Conservation (phyloP, 2,329 filamentous ascomycete genomes). For the Blumeria hordei region DNA sequence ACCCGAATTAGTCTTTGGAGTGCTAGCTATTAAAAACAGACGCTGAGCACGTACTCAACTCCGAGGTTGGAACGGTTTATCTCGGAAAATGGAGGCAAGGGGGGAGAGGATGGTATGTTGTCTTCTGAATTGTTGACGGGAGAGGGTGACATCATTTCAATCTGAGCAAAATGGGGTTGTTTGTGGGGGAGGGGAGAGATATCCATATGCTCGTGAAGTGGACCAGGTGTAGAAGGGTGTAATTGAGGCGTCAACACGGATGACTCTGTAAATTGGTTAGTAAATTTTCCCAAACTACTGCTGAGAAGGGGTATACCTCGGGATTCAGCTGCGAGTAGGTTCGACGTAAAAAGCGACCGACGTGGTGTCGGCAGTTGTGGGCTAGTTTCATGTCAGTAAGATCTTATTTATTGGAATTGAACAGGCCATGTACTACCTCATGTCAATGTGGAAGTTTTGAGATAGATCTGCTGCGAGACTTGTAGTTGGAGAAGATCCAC, state of each 20-base stretch:
- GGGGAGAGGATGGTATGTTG: conserved; percentile 31
- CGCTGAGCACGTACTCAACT: conserved; percentile 24
- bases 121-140: conserved; percentile 22
- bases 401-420: conserved; percentile 1
- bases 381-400: conserved; percentile 22
- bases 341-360: conserved; percentile 59
- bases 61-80: conserved; percentile 21
- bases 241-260: conserved; percentile 37
- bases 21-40: neutral
- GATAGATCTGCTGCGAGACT: conserved; percentile 85
- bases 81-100: conserved; percentile 24
- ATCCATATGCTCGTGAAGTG: conserved; percentile 60
- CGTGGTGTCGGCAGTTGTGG: conserved; percentile 65
- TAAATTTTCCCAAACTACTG: no score
- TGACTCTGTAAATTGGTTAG: no score
- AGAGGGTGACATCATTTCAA: conserved; percentile 49
- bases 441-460: conserved; percentile 90
- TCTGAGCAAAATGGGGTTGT: conserved; percentile 36
- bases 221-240: conserved; percentile 58
- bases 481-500: conserved; percentile 72
- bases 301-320: conserved; percentile 16
- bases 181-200: conserved; percentile 87
- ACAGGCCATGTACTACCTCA: conserved; percentile 37
- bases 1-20: conserved; percentile 5
- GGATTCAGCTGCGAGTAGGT: conserved; percentile 26